Conservation (phyloP, 2,329 filamentous ascomycete species). For the Fusarium nygamai region DNA sequence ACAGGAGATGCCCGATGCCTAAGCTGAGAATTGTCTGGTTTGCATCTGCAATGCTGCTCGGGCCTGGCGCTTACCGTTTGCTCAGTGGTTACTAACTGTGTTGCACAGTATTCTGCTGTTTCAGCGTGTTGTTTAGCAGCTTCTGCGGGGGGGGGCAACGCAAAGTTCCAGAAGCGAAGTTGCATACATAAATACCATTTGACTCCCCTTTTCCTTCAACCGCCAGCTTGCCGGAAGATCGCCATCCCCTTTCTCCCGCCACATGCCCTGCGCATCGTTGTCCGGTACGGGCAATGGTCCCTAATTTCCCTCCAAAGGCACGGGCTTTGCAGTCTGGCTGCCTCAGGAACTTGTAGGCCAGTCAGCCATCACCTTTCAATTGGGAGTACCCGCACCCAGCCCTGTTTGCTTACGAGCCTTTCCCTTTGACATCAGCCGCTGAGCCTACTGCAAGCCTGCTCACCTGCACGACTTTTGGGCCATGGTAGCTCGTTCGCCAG, state of each 20-base stretch:
- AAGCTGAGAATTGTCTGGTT: slow-evolving; percentile 3
- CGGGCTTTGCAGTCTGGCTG: slow-evolving; percentile 21
- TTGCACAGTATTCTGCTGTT: slow-evolving; percentile 11
- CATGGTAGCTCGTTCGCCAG: not conserved
- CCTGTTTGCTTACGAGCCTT: slow-evolving; percentile 43
- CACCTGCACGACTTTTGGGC: slow-evolving; percentile 27
- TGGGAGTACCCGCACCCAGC: slow-evolving; percentile 33
- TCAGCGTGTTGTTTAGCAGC: slow-evolving; percentile 16
- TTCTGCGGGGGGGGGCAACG: not conserved
- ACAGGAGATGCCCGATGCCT: slow-evolving; percentile 22
- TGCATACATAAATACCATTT: slow-evolving; percentile 24
- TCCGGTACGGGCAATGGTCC: slow-evolving; percentile 19
- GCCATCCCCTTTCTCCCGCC: slow-evolving; percentile 30
- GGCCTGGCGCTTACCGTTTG: slow-evolving; percentile 16
- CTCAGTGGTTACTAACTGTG: slow-evolving; percentile 5
- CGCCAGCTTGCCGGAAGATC: slow-evolving; percentile 19
- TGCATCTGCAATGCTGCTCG: not conserved
- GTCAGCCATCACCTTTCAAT: slow-evolving; percentile 18
- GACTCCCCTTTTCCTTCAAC: slow-evolving; percentile 14
- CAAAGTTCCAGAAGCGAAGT: slow-evolving; percentile 28
- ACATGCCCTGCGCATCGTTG: slow-evolving; percentile 21
- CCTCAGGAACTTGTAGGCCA: slow-evolving; percentile 20
- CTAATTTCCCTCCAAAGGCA: slow-evolving; percentile 34
- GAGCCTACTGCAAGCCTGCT: slow-evolving; percentile 36
- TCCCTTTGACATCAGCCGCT: slow-evolving; percentile 36